Evolutionary conservation across 306 rosid species (phyloP), one percentile per base, ranked within the genome.

Genomic region (Hippophae tibetana): DNA sequence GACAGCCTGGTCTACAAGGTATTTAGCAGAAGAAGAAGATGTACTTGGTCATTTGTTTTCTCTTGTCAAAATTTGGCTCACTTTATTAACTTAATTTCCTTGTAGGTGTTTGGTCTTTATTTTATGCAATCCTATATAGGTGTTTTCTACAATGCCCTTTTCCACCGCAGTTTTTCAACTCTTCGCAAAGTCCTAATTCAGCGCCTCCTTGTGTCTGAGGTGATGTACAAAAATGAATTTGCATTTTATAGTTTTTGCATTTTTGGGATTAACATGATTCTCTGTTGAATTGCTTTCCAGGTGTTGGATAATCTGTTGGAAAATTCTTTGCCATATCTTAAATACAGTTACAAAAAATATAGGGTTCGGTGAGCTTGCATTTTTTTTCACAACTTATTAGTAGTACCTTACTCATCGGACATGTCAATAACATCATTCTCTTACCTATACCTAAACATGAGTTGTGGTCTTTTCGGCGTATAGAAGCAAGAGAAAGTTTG

Each of bases 1-100:
- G 99, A 92, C 71, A 92, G 96, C 87, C 82, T 92, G 79, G 86
- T 92, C 65, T 92, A 92, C 82, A 92, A 92, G 97, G 99, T 92
- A 79, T 65, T 38, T 18, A 60, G 62, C 13, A 54, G 54, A 45
- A 66, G 47, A 8, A 54, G 27, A 58, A 47, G 23, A 42, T 71
- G 47, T 7, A 23, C 8, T 54, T 10, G 42, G 45, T 43, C 10
- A 43, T 42, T 58, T 48, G 10, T 42, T 12, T 61, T 41, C 54
- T 47, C 47, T 42, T 26, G 13, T 54, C 18, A 18, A 44, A 42
- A 58, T 62, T 64, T 76, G 40, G 54, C 60, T 50, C 42, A 41
- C 54, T 61, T 69, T 44, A 79, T 61, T 48, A 51, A 47, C 47
- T 56, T 49, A 45, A 41, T 67, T 70, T 64, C 64, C 61, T 63